Conservation (phyloP, 1,284 basidiomycete species). For the Malassezia restricta region DNA sequence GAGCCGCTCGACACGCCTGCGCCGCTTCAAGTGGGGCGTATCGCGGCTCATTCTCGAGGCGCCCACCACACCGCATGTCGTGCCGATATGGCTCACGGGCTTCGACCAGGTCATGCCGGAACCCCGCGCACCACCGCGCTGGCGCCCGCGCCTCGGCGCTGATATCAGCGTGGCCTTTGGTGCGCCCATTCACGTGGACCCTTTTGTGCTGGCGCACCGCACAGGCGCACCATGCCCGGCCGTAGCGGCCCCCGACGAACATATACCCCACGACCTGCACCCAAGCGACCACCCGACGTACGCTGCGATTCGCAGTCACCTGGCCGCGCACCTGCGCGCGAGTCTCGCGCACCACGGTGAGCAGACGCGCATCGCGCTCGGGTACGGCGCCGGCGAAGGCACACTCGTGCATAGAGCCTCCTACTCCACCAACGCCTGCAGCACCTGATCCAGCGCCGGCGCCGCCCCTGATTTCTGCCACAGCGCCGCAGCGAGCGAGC, state of each 20-base stretch:
- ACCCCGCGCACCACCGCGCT: constrained; percentile 28
- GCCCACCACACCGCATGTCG: constrained; percentile 56
- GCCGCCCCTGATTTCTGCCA: neutral
- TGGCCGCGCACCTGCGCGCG: constrained; percentile 14
- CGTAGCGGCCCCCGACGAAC: neutral
- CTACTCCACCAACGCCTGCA: neutral
- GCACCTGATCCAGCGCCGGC: neutral
- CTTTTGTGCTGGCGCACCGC: neutral
- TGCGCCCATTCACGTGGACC: constrained; percentile 20
- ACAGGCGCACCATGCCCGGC: too few species aligned
- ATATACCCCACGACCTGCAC: neutral
- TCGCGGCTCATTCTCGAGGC: constrained; percentile 50
- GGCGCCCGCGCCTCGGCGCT: constrained; percentile 28
- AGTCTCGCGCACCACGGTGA: constrained; percentile 11
- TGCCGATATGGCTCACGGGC: constrained; percentile 81
- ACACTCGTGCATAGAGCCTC: constrained; percentile 5
- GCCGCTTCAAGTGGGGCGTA: constrained; percentile 93
- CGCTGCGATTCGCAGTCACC: constrained; percentile 12
- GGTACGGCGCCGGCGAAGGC: constrained; percentile 5
- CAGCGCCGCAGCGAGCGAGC: constrained; percentile 1
- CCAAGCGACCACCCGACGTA: constrained; percentile 3
- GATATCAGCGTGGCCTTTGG: constrained; percentile 35
- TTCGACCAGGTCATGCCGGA: constrained; percentile 44
- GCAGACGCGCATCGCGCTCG: neutral
- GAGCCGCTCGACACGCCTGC: constrained; percentile 54